These are phyloP conservation scores for Peronospora destructor DNA, from an alignment of 352 stramenopile genomes.

Conservation along the genomic window DNA sequence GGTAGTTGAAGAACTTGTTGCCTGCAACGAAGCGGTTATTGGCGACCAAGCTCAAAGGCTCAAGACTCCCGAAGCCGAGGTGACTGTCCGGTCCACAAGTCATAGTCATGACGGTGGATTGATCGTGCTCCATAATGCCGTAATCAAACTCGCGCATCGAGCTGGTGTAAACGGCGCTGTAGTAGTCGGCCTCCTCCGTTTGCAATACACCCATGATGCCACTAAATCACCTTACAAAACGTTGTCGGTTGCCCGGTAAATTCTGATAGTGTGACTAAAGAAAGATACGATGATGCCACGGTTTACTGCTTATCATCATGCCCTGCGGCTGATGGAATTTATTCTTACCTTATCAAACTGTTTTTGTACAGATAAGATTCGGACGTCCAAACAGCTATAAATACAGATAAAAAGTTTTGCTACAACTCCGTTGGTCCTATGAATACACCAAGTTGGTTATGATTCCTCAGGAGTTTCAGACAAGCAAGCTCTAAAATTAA, in stretches of 20 bases:
- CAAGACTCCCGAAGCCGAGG: constrained; percentile 27
- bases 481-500: too few relatives aligned
- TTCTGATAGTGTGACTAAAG: too few relatives aligned
- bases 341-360: too few relatives aligned
- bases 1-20: constrained; percentile 71
- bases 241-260: constrained; percentile 14
- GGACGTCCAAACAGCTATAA: too few relatives aligned
- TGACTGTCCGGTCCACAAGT: constrained; percentile 21
- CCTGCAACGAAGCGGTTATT: constrained; percentile 52
- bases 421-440: too few relatives aligned
- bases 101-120: constrained; percentile 24
- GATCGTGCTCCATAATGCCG: constrained; percentile 14
- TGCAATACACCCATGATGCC: background rate
- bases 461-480: too few relatives aligned
- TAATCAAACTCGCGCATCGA: background rate
- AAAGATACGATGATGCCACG: too few relatives aligned
- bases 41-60: constrained; percentile 21
- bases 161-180: constrained; percentile 4
- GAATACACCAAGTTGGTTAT: too few relatives aligned
- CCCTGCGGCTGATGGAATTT: too few relatives aligned
- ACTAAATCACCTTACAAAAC: constrained; percentile 7
- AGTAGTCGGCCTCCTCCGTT: constrained; percentile 16
- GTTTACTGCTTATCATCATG: too few relatives aligned
- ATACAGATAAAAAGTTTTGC: too few relatives aligned
- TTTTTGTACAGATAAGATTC: too few relatives aligned